These are phyloP conservation scores for Fusarium foetens DNA, from an alignment of 2,329 filamentous ascomycete species.

Conservation along the genomic window DNA sequence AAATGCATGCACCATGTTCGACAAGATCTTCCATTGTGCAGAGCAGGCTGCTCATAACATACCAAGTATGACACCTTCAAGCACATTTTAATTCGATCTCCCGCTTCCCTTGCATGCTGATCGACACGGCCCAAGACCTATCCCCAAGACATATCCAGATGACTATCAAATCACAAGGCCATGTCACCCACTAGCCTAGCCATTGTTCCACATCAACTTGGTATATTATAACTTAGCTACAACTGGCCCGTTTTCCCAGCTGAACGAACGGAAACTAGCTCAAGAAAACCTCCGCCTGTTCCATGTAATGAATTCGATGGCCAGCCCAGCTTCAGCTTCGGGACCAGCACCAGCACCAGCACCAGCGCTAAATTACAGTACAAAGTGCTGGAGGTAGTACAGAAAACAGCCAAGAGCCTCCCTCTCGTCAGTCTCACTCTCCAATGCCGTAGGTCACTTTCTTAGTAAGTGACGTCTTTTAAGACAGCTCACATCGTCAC, in stretches of 20 bases:
- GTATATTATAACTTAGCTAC: not conserved
- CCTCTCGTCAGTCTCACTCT: constrained; percentile 2
- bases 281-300: not conserved
- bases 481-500: constrained; percentile 10
- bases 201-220: not conserved
- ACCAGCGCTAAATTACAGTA: constrained; percentile 13
- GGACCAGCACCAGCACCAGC: not conserved
- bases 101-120: constrained; percentile 32
- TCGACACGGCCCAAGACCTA: constrained; percentile 20
- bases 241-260: not conserved
- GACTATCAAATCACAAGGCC: constrained; percentile 26
- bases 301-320: not conserved
- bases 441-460: not conserved
- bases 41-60: not conserved
- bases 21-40: not conserved
- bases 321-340: constrained; percentile 5
- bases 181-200: not conserved
- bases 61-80: constrained; percentile 5
- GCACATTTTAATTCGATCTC: constrained; percentile 10
- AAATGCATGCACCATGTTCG: not conserved
- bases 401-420: constrained; percentile 9
- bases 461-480: constrained; percentile 32
- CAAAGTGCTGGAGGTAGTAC: not conserved
- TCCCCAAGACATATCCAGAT: constrained; percentile 11
- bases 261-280: constrained; percentile 6